Percentiles rank a stretch among this genome's conserved stretches.
Conservation (phyloP, 768 basidiomycete species). For the Xerocomellus amylosporus region DNA sequence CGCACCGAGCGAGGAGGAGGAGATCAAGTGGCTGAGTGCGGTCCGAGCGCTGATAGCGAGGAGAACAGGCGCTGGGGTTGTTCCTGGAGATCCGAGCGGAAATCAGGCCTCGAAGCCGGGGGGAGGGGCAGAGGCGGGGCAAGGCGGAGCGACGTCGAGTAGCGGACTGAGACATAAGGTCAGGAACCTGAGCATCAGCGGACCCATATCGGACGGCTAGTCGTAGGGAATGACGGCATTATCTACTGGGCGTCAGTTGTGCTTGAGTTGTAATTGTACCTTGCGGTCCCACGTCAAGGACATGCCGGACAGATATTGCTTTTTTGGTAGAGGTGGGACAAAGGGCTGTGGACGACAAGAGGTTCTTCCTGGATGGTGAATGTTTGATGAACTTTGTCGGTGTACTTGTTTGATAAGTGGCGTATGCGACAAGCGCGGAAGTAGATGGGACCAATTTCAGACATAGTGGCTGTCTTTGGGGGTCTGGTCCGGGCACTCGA, state of each 20-base stretch:
- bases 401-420: conserved; percentile 30
- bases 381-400: conserved; percentile 22
- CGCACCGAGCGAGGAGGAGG: conserved; percentile 95
- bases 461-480: conserved; percentile 20
- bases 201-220: conserved; percentile 27
- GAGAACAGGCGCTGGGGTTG: conserved; percentile 49
- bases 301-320: neutral
- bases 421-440: conserved; percentile 36
- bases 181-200: conserved; percentile 47
- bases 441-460: conserved; percentile 23
- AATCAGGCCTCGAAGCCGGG: conserved; percentile 16
- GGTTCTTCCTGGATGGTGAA: neutral
- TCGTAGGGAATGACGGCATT: conserved; percentile 22
- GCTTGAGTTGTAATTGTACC: conserved; percentile 17
- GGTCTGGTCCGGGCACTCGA: conserved; percentile 13
- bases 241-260: conserved; percentile 1
- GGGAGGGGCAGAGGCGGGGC: conserved; percentile 17
- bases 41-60: conserved; percentile 87
- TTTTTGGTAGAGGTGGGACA: neutral
- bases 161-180: conserved; percentile 46
- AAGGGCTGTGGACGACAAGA: neutral
- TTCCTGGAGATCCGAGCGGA: conserved; percentile 44
- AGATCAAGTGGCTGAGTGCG: conserved; percentile 97
- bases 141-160: conserved; percentile 25
- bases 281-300: conserved; percentile 21